These are phyloP conservation scores for Jamesozyma spencerorum DNA, from an alignment of 805 yeast species.

Conservation along the genomic window DNA sequence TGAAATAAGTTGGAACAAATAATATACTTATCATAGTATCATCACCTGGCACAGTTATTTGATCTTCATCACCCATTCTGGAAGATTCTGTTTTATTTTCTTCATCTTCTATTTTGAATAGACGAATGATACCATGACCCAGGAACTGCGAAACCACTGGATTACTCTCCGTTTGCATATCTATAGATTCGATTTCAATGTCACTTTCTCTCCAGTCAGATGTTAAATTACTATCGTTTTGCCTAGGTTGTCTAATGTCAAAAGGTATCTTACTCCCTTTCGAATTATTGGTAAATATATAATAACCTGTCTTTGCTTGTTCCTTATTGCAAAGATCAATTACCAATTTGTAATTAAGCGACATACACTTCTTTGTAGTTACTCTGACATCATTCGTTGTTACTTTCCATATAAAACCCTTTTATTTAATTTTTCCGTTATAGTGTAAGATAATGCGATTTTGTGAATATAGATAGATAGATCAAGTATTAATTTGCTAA, in stretches of 20 bases:
- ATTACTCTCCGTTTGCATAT: slow-evolving; percentile 9
- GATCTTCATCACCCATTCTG: slow-evolving; percentile 5
- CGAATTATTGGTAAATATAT: slow-evolving; percentile 5
- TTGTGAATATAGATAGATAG: too few species aligned
- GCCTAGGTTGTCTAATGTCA: too few species aligned
- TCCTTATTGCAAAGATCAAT: slow-evolving; percentile 11
- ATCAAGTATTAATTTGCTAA: too few species aligned
- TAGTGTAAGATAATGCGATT: too few species aligned
- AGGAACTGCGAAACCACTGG: slow-evolving; percentile 43
- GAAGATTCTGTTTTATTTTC: not conserved
- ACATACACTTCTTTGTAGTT: slow-evolving; percentile 6
- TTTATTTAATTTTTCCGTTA: too few species aligned
- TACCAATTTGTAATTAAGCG: slow-evolving; percentile 7
- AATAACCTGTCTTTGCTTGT: slow-evolving; percentile 9
- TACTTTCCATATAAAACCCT: not conserved
- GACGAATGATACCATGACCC: slow-evolving; percentile 66
- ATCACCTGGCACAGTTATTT: slow-evolving; percentile 36
- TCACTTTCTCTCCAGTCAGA: slow-evolving; percentile 15
- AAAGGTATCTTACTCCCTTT: too few species aligned
- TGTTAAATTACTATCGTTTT: not conserved
- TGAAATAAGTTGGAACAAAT: slow-evolving; percentile 82
- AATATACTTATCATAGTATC: slow-evolving; percentile 66
- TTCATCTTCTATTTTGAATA: slow-evolving; percentile 43
- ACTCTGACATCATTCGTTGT: not conserved
- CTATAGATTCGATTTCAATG: not conserved